A percentile compares a stretch with the other conserved stretches of the same genome.
phyloP scores from a whole-genome alignment of 2,329 filamentous ascomycete species.

The Microsporum ferrugineum region DNA sequence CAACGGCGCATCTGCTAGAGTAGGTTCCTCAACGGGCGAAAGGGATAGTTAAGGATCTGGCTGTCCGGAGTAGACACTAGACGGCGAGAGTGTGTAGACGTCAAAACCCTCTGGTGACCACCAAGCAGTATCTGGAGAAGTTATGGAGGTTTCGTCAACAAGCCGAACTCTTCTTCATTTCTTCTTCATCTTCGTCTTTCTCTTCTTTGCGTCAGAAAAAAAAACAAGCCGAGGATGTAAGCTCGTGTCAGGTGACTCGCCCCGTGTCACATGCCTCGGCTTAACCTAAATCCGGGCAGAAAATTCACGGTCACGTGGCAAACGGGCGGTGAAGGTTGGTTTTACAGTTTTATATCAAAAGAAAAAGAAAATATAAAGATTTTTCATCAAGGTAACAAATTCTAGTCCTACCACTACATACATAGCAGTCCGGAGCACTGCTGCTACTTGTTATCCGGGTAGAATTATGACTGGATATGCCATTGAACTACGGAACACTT shows the following conservation, averaged over 20 bases:
- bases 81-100: not conserved
- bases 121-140: not conserved
- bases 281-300: not conserved
- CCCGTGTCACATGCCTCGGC: not conserved
- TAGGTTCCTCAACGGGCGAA: not conserved
- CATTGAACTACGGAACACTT: too few species aligned
- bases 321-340: not conserved
- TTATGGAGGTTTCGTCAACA: not conserved
- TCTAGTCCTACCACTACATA: too few species aligned
- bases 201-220: not conserved
- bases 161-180: not conserved
- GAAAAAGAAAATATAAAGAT: not conserved
- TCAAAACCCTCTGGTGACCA: not conserved
- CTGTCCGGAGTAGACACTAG: not conserved
- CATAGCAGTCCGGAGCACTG: too few species aligned
- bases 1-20: not conserved
- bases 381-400: not conserved
- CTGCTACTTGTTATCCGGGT: too few species aligned
- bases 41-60: not conserved
- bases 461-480: too few species aligned
- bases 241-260: not conserved
- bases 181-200: not conserved
- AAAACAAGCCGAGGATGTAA: not conserved
- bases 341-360: not conserved
- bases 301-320: not conserved